phyloP scores from a whole-genome alignment of 2,329 filamentous ascomycete species.

The Scedosporium dehoogii region DNA sequence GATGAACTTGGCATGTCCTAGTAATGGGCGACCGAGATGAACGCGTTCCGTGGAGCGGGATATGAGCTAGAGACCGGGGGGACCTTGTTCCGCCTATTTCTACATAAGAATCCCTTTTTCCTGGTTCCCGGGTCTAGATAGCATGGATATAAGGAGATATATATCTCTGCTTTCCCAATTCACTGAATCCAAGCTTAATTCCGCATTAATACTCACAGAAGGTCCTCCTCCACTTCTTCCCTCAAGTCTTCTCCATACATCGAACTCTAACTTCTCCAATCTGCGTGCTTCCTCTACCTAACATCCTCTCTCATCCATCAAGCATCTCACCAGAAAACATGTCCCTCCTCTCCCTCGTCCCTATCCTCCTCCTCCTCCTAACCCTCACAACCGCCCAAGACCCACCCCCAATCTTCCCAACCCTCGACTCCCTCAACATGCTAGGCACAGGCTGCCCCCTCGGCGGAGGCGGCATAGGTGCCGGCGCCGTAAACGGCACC shows the following conservation, averaged over 20 bases:
- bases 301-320: no score
- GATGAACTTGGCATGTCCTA: no score
- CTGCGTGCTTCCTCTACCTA: no score
- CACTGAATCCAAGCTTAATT: neutral
- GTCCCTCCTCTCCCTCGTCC: neutral
- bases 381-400: neutral
- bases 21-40: no score
- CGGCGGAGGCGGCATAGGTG: neutral
- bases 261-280: neutral
- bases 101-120: neutral
- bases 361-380: neutral
- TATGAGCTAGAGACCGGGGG: no score
- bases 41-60: no score
- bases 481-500: conserved; percentile 2
- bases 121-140: neutral
- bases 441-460: conserved; percentile 4
- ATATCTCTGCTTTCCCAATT: neutral
- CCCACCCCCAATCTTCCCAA: neutral
- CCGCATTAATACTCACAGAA: neutral
- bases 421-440: conserved; percentile 5
- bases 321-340: no score
- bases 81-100: no score
- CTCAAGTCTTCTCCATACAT: neutral
- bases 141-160: neutral
- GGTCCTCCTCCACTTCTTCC: neutral